Base-by-base conservation (phyloP, 176 grass and related monocot genomes). In the Oryza punctata region DNA sequence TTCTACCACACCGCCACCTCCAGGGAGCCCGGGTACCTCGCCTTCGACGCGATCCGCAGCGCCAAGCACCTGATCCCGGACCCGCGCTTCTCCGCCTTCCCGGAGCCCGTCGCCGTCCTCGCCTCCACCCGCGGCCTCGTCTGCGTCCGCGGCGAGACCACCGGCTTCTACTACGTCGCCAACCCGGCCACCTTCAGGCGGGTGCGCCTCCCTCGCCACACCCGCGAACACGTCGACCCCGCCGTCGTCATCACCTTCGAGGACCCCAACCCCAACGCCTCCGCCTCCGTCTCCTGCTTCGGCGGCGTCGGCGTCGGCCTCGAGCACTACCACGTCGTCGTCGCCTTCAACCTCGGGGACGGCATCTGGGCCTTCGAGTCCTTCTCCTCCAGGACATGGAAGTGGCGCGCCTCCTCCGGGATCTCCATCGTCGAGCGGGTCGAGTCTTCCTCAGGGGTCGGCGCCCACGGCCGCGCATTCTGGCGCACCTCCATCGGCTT, bases 41-140 rank as follows among this genome's bases (percentile, higher is more conserved):
- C 84, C 63, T 86, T 90, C 84, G 80, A 87, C 63, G 46, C 84
- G 0, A 3, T 60, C 27, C 33, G 16, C 57, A 1, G 47, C 45
- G 16, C 18, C 68, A 66, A 44, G 73, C 26, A 47, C 2, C 38
- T 85, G 16, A n/a, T 95, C 41, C 91, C 88, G 1, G 88, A 96
- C 72, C 83, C 88, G 2, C 0, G 52, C 69, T 88, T 96, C 72
- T 65, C 83, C 33, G 40, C 59, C 74, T 72, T 85, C 43, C 43
- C 15, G n/a, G 89, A 91, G 85, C 0, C 3, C 6, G 84, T 88
- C 0, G 6, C 37, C 46, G 46, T 83, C 30, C 73, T 79, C 57
- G 89, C 91, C 1, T 97, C 94, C 24, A 65, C 84, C 3, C 78
- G 49, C n/a, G 94, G 91, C 33, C 67, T 97, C 82, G 81, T 97